These are phyloP conservation scores for Komagataella phaffii DNA, from an alignment of 805 yeast species.

Conservation along the genomic window DNA sequence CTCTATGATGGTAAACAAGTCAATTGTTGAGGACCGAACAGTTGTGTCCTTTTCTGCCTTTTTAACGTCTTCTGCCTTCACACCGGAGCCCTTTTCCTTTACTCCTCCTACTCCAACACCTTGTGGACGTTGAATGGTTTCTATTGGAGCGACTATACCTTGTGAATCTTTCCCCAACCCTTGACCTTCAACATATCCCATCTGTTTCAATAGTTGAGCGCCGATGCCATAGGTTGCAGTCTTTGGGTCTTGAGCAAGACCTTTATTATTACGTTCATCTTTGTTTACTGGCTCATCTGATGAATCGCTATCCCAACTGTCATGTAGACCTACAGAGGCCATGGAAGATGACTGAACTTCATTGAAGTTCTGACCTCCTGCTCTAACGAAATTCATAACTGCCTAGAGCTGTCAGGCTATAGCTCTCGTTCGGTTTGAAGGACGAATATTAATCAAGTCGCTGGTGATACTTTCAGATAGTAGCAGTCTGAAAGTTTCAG, in stretches of 20 bases:
- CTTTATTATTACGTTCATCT: background rate
- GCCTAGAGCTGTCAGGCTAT: background rate
- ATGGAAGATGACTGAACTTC: background rate
- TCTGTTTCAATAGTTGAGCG: slow-evolving; percentile 56
- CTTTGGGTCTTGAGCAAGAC: background rate
- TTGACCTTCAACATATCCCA: slow-evolving; percentile 80
- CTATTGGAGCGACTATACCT: slow-evolving; percentile 77
- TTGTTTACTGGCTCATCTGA: background rate
- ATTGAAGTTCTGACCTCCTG: background rate
- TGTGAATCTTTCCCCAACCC: slow-evolving; percentile 67
- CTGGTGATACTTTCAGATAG: background rate
- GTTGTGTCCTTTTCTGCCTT: slow-evolving; percentile 7
- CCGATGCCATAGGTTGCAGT: slow-evolving; percentile 61
- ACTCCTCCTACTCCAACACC: slow-evolving; percentile 66
- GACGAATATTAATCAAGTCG: background rate
- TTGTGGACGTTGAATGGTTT: slow-evolving; percentile 49
- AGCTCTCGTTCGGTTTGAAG: background rate
- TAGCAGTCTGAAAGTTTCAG: background rate
- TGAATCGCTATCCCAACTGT: background rate
- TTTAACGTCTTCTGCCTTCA: slow-evolving; percentile 6
- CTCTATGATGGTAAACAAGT: slow-evolving; percentile 12
- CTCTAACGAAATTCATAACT: background rate
- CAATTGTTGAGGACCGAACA: slow-evolving; percentile 7
- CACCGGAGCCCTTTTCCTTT: slow-evolving; percentile 5
- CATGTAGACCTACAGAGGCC: background rate